Evolutionary conservation across 2,329 filamentous ascomycete species (phyloP), one percentile per base, ranked within the genome.

Genomic region (Fusarium sp.): DNA sequence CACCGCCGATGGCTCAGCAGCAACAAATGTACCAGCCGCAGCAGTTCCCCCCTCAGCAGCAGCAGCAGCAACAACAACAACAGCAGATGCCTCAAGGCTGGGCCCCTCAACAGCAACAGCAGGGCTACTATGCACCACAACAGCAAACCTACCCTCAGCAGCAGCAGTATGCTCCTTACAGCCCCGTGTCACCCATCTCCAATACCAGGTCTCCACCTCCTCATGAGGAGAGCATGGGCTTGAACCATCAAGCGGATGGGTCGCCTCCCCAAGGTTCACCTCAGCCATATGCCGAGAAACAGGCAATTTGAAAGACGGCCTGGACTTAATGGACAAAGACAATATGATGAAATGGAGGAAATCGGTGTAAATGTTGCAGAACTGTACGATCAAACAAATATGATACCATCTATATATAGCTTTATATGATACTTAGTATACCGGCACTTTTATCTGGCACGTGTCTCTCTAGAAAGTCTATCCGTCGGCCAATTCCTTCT

Each of bases 201-300:
- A 52, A 57, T 4, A 41, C 46, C 11, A 38, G 40, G 6, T 63
- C 69, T 6, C 71, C 69, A 4, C 70, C 70, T 6, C 55, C 71
- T 1, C 70, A 73, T 22, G 70, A 72, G 25, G 72, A 73, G 36
- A 56, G 64, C 6, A 70, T 75, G 66, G 73, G 72, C 1, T 32
- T 74, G 4, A 68, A 75, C 32, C 72, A 75, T 48, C 73, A 75
- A 49, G 73, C 73, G 1, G 67, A 75, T 24, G 74, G 73, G 4
- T 67, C 55, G 2, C 61, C 66, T 15, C 68, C 69, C 1, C 63
- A 62, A 26, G 44, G 35, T 4, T 31, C 32, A 0, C 53, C 61
- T 35, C 44, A 70, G 9, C 67, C 68, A 4, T 72, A 71, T 15
- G 43, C 58, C 2, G 67, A 72, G 24, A 74, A 74, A 46, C 56